These are phyloP conservation scores for Hypoxylon intermedium DNA, from an alignment of 495 filamentous ascomycete genomes.

Conservation along the genomic window DNA sequence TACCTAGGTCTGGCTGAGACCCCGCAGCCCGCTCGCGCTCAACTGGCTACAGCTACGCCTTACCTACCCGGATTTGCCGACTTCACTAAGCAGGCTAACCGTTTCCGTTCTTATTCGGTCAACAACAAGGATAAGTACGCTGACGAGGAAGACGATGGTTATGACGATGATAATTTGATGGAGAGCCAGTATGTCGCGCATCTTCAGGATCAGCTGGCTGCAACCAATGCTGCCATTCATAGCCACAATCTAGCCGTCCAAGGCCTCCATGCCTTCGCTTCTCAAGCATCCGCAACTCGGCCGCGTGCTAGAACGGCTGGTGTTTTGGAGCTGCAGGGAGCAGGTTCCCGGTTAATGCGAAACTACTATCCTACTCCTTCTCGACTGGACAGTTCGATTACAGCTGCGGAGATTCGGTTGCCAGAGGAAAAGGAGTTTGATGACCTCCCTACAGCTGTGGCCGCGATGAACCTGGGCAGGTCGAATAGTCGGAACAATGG, in stretches of 20 bases:
- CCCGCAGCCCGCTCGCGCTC: conserved; percentile 78
- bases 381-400: conserved; percentile 83
- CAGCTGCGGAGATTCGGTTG: conserved; percentile 76
- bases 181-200: conserved; percentile 72
- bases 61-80: conserved; percentile 79
- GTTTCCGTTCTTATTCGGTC: conserved; percentile 95
- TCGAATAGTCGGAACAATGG: conserved; percentile 66
- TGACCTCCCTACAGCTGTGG: conserved; percentile 72
- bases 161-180: conserved; percentile 75
- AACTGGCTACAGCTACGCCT: conserved; percentile 65
- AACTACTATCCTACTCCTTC: conserved; percentile 84
- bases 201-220: conserved; percentile 65
- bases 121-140: conserved; percentile 99
- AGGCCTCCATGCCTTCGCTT: conserved; percentile 70
- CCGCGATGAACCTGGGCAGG: conserved; percentile 75
- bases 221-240: conserved; percentile 88
- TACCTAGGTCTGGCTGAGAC: conserved; percentile 96
- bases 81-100: conserved; percentile 78
- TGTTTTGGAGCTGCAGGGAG: conserved; percentile 76
- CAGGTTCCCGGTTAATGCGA: conserved; percentile 72
- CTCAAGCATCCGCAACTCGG: conserved; percentile 77
- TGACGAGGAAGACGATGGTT: conserved; percentile 88
- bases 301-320: conserved; percentile 86
- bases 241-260: conserved; percentile 94
- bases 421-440: conserved; percentile 77